These are phyloP conservation scores for Linum usitatissimum DNA, from an alignment of 345 rosid species.

Conservation along the genomic window DNA sequence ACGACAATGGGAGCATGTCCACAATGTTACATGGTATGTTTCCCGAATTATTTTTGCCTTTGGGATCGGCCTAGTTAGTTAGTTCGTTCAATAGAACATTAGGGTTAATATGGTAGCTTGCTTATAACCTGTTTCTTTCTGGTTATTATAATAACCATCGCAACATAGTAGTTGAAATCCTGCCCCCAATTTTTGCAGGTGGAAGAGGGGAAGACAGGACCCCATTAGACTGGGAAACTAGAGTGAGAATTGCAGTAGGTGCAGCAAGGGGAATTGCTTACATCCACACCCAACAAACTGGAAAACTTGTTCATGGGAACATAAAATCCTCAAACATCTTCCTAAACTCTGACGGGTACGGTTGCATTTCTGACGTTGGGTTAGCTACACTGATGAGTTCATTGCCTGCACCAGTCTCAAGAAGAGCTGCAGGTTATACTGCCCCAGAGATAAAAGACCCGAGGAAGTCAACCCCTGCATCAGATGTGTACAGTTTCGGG, in stretches of 20 bases:
- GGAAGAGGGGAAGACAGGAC: conserved; percentile 17
- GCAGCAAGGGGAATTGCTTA: conserved; percentile 22
- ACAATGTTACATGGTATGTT: conserved; percentile 18
- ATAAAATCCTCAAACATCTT: conserved; percentile 26
- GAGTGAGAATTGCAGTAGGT: conserved; percentile 21
- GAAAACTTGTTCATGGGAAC: conserved; percentile 25
- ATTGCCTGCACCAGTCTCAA: conserved; percentile 5
- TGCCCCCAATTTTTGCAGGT: conserved; percentile 11
- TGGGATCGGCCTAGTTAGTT: too few species aligned
- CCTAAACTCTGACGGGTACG: conserved; percentile 18
- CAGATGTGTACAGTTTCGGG: conserved; percentile 26
- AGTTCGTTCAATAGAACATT: too few species aligned
- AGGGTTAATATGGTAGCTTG: background rate
- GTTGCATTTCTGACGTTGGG: conserved; percentile 20
- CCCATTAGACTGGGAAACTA: conserved; percentile 24
- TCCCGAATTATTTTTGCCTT: too few species aligned
- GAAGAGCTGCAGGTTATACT: conserved; percentile 20
- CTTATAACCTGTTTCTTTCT: background rate
- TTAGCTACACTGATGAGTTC: conserved; percentile 23
- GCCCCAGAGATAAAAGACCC: conserved; percentile 24
- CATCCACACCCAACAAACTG: conserved; percentile 20
- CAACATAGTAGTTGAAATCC: too few species aligned
- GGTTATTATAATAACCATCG: too few species aligned
- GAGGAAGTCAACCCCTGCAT: conserved; percentile 21
- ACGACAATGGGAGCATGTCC: conserved; percentile 20